These are phyloP conservation scores for Chytriomyces sp. DNA, from an alignment of 192 early-diverging fungal species.

Conservation along the genomic window DNA sequence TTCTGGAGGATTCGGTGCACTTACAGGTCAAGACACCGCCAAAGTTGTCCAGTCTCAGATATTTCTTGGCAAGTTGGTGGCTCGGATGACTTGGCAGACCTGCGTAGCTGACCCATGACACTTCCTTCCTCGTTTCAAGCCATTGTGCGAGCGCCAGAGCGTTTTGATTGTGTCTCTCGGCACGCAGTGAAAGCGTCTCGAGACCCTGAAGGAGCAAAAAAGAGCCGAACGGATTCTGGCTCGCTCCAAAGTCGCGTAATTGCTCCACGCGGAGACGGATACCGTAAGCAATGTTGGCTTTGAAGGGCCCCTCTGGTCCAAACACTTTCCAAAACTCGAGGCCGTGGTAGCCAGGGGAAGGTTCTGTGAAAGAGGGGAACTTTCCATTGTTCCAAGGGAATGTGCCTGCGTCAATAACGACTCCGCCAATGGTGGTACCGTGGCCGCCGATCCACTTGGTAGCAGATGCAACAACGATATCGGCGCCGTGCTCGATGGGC, in stretches of 20 bases:
- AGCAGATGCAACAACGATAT: slow-evolving; percentile 90
- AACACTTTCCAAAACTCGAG: slow-evolving; percentile 85
- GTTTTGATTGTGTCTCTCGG: slow-evolving; percentile 82
- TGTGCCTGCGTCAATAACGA: slow-evolving; percentile 83
- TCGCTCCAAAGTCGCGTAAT: slow-evolving; percentile 84
- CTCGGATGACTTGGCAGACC: slow-evolving; percentile 80
- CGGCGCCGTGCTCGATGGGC: slow-evolving; percentile 92
- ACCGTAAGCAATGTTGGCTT: slow-evolving; percentile 68
- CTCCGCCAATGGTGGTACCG: slow-evolving; percentile 90
- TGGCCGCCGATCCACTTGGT: slow-evolving; percentile 93
- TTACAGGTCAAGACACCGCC: slow-evolving; percentile 76
- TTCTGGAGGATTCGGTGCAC: neutral
- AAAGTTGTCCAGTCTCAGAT: slow-evolving; percentile 74
- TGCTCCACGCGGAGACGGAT: slow-evolving; percentile 82
- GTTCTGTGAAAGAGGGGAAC: slow-evolving; percentile 87
- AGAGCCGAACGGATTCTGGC: slow-evolving; percentile 82
- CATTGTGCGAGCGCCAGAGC: slow-evolving; percentile 79
- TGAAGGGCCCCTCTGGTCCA: slow-evolving; percentile 68
- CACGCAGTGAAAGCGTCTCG: slow-evolving; percentile 88
- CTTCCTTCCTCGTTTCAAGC: slow-evolving; percentile 71
- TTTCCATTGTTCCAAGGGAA: slow-evolving; percentile 88
- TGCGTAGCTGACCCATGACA: slow-evolving; percentile 89
- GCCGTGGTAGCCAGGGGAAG: slow-evolving; percentile 83
- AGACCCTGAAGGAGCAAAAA: slow-evolving; percentile 89
- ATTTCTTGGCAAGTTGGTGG: slow-evolving; percentile 80